These are phyloP conservation scores for Aegle marmelos DNA, from an alignment of 345 rosid genomes.

Conservation along the genomic window DNA sequence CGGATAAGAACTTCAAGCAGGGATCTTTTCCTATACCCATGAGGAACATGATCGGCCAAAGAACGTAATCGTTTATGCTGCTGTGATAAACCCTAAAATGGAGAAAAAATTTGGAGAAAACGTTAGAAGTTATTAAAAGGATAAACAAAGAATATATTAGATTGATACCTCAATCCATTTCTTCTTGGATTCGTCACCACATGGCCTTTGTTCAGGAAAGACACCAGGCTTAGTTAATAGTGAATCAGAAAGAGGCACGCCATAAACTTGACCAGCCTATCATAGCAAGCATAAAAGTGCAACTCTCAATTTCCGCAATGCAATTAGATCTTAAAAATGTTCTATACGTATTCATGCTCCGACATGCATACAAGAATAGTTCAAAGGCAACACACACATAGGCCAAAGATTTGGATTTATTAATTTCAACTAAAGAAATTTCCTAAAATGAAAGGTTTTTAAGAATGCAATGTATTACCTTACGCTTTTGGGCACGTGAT, in stretches of 20 bases:
- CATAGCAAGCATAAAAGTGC: constrained; percentile 17
- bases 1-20: constrained; percentile 89
- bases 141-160: neutral
- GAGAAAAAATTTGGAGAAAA: constrained; percentile 6
- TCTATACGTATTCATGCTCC: neutral
- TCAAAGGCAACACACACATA: neutral
- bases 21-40: constrained; percentile 63
- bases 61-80: constrained; percentile 82
- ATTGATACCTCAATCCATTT: constrained; percentile 91
- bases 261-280: constrained; percentile 99
- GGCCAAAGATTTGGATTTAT: neutral
- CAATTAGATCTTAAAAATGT: neutral
- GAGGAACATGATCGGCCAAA: constrained; percentile 92
- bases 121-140: neutral
- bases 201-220: constrained; percentile 81
- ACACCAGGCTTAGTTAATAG: constrained; percentile 71
- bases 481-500: constrained; percentile 95
- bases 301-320: neutral
- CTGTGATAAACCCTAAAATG: constrained; percentile 67
- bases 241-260: constrained; percentile 86
- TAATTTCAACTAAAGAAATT: neutral
- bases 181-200: constrained; percentile 78
- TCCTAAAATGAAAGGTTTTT: neutral
- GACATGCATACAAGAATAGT: neutral
- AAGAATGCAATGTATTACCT: constrained; percentile 47